Base-by-base conservation (phyloP, 331 rosid species). In the Acacia pycnantha region DNA sequence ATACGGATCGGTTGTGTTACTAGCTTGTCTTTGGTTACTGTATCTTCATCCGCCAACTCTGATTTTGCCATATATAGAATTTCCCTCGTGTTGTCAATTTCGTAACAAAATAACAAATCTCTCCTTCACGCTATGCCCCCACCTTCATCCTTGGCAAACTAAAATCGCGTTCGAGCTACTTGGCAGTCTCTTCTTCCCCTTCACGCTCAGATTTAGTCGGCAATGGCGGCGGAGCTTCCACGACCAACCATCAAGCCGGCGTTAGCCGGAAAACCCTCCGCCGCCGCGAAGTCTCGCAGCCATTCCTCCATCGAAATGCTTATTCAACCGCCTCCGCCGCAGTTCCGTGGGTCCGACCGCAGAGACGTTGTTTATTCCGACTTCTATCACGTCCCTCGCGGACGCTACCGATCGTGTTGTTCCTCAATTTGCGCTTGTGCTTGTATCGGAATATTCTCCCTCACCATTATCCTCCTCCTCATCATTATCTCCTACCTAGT, bases 391-490 rank as follows among this genome's bases (percentile, higher is more conserved):
- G 47, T 48, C 21, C 78, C 81, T 1, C 62, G 43, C 11, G 81
- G 78, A 46, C 78, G 58, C 11, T 0, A 2, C 24, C 58, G 51
- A 5, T 80, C 75, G 24, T 3, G 15, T 40, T 70, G 75, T 19
- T 70, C 76, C 14, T 54, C 82, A 58, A 64, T 61, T 24, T 84
- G 82, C 43, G 86, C 54, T 4, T 84, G 90, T 84, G 26, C 81
- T 31, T 84, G 84, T 35, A 11, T 87, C 15, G 0, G 16, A 0
- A 0, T 70, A 0, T 84, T 84, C 62, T 1, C 81, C 4, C 6
- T 76, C 5, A 3, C 77, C n/a, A 16, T 79, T 0, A 2, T 46
- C 10, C 0, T 82, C 10, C 67, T 87, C 58, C 33, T 84, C 1
- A 1, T 21, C 0, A 78, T 81, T 0, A 71, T 87, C 11, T n/a